A percentile compares a stretch with the other conserved stretches of the same genome.
These are phyloP conservation scores for Eucalyptus globulus DNA, from an alignment of 345 rosid genomes.

Conservation along the genomic window DNA sequence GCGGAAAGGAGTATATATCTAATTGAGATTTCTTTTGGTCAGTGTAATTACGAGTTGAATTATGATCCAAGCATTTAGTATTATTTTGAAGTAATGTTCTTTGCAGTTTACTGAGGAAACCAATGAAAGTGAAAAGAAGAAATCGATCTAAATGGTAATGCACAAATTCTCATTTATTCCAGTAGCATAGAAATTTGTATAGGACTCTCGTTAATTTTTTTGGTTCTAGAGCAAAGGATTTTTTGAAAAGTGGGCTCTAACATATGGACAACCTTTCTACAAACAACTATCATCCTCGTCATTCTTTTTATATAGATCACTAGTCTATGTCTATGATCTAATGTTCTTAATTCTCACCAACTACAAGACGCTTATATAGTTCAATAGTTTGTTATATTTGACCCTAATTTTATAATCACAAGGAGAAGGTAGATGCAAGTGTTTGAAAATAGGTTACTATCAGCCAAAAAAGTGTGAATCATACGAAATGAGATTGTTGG, in stretches of 20 bases:
- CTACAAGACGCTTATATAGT: not conserved
- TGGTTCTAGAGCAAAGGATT: not conserved
- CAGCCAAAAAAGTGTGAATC: not conserved
- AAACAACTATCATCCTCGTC: not conserved
- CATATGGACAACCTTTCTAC: not conserved
- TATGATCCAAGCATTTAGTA: not conserved
- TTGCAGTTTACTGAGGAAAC: not conserved
- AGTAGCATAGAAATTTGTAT: not conserved
- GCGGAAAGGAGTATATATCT: not conserved
- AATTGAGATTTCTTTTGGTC: not conserved
- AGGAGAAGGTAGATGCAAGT: not conserved
- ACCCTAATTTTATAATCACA: not conserved
- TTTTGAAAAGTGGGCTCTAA: not conserved
- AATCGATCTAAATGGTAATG: not conserved
- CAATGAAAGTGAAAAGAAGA: not conserved
- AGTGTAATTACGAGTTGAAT: not conserved
- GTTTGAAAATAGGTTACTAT: not conserved
- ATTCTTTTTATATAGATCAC: not conserved
- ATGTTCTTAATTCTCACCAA: not conserved
- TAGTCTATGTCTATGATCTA: not conserved
- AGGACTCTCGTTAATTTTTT: not conserved
- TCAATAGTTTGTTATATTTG: not conserved
- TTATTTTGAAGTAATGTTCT: not conserved
- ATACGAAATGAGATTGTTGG: not conserved
- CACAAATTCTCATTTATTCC: not conserved